A percentile compares a stretch with the other conserved stretches of the same genome.
These are phyloP conservation scores for Eleusine indica DNA, from an alignment of 176 grass and related monocot species.

Conservation along the genomic window DNA sequence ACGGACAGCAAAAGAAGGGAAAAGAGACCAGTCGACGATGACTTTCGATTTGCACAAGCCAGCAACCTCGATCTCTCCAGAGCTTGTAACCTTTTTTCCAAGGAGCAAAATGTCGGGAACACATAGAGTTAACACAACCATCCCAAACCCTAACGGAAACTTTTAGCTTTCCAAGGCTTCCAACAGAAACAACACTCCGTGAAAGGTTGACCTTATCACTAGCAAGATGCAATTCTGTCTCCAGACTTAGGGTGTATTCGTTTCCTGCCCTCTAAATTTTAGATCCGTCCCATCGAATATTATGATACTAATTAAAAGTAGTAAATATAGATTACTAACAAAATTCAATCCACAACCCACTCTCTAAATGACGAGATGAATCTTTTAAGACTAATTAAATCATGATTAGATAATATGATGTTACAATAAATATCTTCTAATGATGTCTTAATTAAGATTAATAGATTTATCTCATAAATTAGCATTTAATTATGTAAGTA, in stretches of 20 bases:
- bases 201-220: constrained; percentile 19
- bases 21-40: constrained; percentile 25
- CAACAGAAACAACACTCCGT: constrained; percentile 28
- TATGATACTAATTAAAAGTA: too few relatives aligned
- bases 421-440: too few relatives aligned
- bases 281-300: too few relatives aligned
- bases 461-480: too few relatives aligned
- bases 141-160: constrained; percentile 5
- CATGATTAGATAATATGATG: too few relatives aligned
- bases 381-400: too few relatives aligned
- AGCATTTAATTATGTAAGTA: too few relatives aligned
- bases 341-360: too few relatives aligned
- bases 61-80: background rate
- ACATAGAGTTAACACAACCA: background rate
- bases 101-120: background rate
- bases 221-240: background rate
- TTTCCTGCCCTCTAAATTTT: too few relatives aligned
- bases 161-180: background rate
- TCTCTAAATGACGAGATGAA: too few relatives aligned
- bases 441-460: too few relatives aligned
- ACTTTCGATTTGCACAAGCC: constrained; percentile 4
- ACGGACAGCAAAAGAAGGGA: background rate
- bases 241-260: background rate
- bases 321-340: too few relatives aligned
- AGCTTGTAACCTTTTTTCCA: background rate